These are phyloP conservation scores for Diaporthe sp. DNA, from an alignment of 2,329 filamentous ascomycete genomes.

Conservation along the genomic window DNA sequence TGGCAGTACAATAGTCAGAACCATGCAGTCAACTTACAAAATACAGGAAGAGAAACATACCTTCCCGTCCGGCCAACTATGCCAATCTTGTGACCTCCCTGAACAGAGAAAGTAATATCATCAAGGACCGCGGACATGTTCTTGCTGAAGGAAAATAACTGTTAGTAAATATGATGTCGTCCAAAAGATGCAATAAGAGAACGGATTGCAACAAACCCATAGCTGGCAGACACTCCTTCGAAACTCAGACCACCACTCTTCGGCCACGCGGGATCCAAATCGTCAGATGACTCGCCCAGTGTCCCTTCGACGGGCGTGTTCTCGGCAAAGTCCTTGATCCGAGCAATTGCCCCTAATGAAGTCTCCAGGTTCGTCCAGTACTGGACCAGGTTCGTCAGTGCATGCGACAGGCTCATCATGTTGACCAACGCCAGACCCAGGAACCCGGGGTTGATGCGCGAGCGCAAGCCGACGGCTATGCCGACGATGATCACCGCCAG, in stretches of 20 bases:
- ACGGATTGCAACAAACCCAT: constrained; percentile 2
- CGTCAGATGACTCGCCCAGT: constrained; percentile 33
- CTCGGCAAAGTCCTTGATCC: constrained; percentile 67
- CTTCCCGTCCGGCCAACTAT: constrained; percentile 47
- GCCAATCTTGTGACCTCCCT: constrained; percentile 35
- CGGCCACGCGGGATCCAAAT: constrained; percentile 32
- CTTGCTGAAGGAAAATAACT: neutral
- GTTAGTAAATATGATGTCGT: neutral
- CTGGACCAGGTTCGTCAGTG: constrained; percentile 59
- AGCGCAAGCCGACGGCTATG: constrained; percentile 52
- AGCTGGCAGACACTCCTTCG: constrained; percentile 33
- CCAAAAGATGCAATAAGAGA: rapidly evolving
- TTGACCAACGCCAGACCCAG: constrained; percentile 33
- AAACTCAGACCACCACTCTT: constrained; percentile 23
- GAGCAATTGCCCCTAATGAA: constrained; percentile 67
- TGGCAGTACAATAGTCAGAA: neutral
- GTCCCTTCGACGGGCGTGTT: constrained; percentile 56
- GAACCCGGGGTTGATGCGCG: constrained; percentile 12
- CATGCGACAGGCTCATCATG: constrained; percentile 44
- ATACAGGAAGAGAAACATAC: neutral
- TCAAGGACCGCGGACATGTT: neutral
- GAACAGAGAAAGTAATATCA: constrained; percentile 24
- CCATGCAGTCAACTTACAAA: neutral
- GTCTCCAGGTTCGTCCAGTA: constrained; percentile 72
- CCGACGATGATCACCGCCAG: constrained; percentile 60